phyloP scores from a whole-genome alignment of 2,329 filamentous ascomycete genomes.

The Fusarium sp. region DNA sequence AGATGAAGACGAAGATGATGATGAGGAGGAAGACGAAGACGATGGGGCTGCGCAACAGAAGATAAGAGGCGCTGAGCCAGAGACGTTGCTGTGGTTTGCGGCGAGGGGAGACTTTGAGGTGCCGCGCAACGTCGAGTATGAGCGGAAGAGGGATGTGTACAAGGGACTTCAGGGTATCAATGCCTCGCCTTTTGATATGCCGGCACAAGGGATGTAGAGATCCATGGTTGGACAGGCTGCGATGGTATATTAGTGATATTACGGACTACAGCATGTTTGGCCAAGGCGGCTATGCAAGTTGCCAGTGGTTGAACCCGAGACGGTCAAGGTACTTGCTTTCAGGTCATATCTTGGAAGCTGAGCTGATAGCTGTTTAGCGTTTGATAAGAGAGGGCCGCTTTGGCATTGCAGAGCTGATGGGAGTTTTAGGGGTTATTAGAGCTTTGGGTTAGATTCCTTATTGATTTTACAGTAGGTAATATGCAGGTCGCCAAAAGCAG shows the following conservation, averaged over 20 bases:
- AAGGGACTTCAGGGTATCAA: constrained; percentile 52
- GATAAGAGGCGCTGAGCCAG: constrained; percentile 55
- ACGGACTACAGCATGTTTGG: background rate
- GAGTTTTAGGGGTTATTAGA: background rate
- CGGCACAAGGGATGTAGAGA: constrained; percentile 5
- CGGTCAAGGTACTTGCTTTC: background rate
- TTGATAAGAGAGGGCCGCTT: background rate
- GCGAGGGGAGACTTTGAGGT: constrained; percentile 58
- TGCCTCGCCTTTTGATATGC: constrained; percentile 41
- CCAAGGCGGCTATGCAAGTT: background rate
- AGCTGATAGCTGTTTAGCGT: constrained; percentile 27
- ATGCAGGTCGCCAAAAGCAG: background rate
- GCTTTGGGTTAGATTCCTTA: background rate
- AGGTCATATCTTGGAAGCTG: constrained; percentile 9
- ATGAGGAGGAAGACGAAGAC: constrained; percentile 62
- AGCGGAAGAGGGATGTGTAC: constrained; percentile 49
- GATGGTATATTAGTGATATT: background rate
- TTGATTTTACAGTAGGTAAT: background rate
- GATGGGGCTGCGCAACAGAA: constrained; percentile 44
- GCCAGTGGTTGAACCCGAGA: background rate
- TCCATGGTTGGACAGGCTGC: background rate
- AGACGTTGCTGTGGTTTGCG: constrained; percentile 61
- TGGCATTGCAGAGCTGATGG: background rate
- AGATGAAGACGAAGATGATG: constrained; percentile 65
- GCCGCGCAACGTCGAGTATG: constrained; percentile 58